phyloP scores from a whole-genome alignment of 2,329 filamentous ascomycete species.

The Colletotrichum nymphaeae region DNA sequence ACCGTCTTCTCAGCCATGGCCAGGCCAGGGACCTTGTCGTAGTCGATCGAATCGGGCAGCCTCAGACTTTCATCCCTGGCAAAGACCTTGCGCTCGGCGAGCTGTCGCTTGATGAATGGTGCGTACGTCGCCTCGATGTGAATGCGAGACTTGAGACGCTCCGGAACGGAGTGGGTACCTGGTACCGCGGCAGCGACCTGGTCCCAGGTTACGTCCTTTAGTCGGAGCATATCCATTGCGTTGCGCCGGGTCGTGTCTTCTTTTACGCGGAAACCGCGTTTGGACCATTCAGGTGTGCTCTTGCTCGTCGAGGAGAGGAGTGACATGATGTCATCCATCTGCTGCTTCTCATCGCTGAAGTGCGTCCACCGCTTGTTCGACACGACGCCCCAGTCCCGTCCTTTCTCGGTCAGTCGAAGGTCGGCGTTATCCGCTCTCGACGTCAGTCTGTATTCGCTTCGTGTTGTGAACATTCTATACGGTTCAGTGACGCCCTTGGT shows the following conservation, averaged over 20 bases:
- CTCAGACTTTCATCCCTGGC: slow-evolving; percentile 80
- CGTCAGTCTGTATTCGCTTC: slow-evolving; percentile 95
- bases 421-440: slow-evolving; percentile 96
- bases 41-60: slow-evolving; percentile 82
- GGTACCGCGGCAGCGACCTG: slow-evolving; percentile 70
- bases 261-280: slow-evolving; percentile 76
- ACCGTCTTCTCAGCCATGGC: slow-evolving; percentile 82
- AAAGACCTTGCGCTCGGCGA: slow-evolving; percentile 73
- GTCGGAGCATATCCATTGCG: slow-evolving; percentile 83
- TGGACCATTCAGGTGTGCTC: slow-evolving; percentile 74
- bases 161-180: slow-evolving; percentile 63
- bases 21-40: slow-evolving; percentile 77
- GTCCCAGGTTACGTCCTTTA: slow-evolving; percentile 69
- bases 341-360: slow-evolving; percentile 72
- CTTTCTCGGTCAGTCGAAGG: slow-evolving; percentile 82
- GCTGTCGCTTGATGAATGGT: slow-evolving; percentile 84
- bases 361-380: slow-evolving; percentile 80
- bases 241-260: slow-evolving; percentile 74
- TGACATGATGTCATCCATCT: slow-evolving; percentile 74
- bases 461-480: slow-evolving; percentile 97
- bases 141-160: slow-evolving; percentile 75
- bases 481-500: slow-evolving; percentile 97
- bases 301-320: slow-evolving; percentile 69
- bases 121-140: slow-evolving; percentile 87
- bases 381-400: slow-evolving; percentile 81